A percentile compares a stretch with the other conserved stretches of the same genome.
Conservation (phyloP, 176 grass and related monocot species). For the Alopecurus myosuroides region DNA sequence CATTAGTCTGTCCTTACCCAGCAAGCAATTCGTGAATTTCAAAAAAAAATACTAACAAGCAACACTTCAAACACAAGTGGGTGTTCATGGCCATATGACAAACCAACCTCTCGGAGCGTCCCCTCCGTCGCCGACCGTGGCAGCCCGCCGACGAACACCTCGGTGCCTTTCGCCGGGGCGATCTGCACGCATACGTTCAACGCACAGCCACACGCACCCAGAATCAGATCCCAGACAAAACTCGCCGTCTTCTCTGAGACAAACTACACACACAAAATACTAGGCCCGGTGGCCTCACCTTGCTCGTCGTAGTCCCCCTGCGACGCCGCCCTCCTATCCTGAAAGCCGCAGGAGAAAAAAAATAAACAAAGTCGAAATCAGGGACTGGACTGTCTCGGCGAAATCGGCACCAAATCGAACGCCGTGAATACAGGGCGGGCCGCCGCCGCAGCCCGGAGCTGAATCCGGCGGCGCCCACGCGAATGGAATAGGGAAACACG, state of each 20-base stretch:
- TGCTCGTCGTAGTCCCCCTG: constrained; percentile 25
- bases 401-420: constrained; percentile 13
- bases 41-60: neutral
- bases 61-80: neutral
- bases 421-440: neutral
- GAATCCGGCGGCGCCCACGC: neutral
- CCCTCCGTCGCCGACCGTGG: constrained; percentile 57
- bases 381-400: neutral
- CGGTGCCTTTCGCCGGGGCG: constrained; percentile 42
- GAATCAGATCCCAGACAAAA: neutral
- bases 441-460: neutral
- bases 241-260: neutral
- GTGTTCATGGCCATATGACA: neutral
- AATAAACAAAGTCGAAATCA: neutral
- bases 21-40: neutral
- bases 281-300: constrained; percentile 6
- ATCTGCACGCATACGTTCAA: constrained; percentile 34
- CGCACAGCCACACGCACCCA: neutral
- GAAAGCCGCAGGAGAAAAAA: neutral
- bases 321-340: constrained; percentile 34
- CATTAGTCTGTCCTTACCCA: neutral
- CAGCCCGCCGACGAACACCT: constrained; percentile 78
- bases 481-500: neutral
- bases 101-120: constrained; percentile 50
- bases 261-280: neutral